Conservation (phyloP, 306 rosid genomes). For the Astragalus glycyphyllos region DNA sequence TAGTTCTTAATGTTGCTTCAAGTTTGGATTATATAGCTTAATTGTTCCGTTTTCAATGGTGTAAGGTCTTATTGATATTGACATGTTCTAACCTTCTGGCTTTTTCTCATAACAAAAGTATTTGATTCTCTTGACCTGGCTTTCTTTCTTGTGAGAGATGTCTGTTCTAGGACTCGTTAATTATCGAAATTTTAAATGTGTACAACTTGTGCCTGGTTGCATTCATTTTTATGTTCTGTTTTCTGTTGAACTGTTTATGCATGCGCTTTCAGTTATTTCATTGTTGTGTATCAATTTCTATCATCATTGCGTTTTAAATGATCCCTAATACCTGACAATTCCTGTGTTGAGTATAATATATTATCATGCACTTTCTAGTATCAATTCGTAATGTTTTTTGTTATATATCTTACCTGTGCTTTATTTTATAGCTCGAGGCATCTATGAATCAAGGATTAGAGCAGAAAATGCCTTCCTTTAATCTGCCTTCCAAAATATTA, state of each 20-base stretch:
- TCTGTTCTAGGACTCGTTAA: background rate
- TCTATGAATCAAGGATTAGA: constrained; percentile 96
- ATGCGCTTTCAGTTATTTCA: constrained; percentile 18
- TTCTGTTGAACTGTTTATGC: constrained; percentile 8
- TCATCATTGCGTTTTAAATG: constrained; percentile 9
- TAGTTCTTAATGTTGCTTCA: background rate
- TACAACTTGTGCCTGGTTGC: background rate
- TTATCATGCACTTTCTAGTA: too few species aligned
- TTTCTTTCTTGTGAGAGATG: constrained; percentile 26
- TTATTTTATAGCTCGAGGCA: constrained; percentile 79
- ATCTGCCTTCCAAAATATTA: constrained; percentile 86
- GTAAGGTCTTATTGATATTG: constrained; percentile 14
- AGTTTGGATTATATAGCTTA: constrained; percentile 31
- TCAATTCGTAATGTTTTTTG: too few species aligned
- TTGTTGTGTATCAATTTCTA: constrained; percentile 11
- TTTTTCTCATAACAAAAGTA: background rate
- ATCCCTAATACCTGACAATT: constrained; percentile 3
- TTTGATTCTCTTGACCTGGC: constrained; percentile 20
- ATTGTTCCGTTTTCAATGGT: background rate
- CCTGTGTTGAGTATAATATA: constrained; percentile 7
- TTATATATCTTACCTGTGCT: constrained; percentile 23
- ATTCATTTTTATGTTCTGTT: constrained; percentile 21
- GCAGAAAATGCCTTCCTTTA: constrained; percentile 95
- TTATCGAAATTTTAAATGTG: constrained; percentile 20
- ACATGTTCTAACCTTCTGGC: background rate